Evolutionary conservation across 345 rosid genomes (phyloP), one percentile per base, ranked within the genome.

Genomic region (Lumnitzera racemosa): DNA sequence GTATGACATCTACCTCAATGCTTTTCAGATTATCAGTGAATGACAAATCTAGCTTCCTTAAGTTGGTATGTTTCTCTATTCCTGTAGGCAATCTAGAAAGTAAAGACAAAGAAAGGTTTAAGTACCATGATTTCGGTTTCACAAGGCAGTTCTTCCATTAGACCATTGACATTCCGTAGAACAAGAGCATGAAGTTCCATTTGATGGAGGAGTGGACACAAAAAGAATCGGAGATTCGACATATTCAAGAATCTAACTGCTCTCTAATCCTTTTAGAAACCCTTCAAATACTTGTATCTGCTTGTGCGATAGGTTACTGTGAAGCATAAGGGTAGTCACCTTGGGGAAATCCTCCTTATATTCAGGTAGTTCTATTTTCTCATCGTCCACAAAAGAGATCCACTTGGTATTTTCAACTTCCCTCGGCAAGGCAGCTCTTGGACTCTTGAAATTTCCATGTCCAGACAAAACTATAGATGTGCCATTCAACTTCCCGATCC

Each of bases 311-410:
- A 20, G 20, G 20, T 20, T 82, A 49, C 71, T 77, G 63, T 75
- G 79, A 13, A 77, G 64, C 15, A 77, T 63, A 24, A 79, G 58
- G 24, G 76, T 47, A 2, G 71, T 64, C 56, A 67, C 49, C 54
- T 69, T 60, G 9, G 67, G 55, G 43, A 36, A 36, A 63, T 79
- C 77, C 41, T 57, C 25, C 29, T 53, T 43, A 48, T 52, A 41
- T 51, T 55, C 58, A 5, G 76, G 71, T 15, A 80, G 59, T 27
- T 15, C 58, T 43, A 50, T 13, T 25, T 77, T 70, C 24, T 67
- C 58, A 62, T 61, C 77, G 25, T 71, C 73, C 81, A 75, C 73
- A 51, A 79, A 65, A n/a, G 87, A 75, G 64, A 79, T 61, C 66
- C 77, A 36, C 43, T 36, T 7, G 7, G 7, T 9, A 4, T 36